Conservation (phyloP, 352 stramenopile genomes). For the Globisporangium cystogenes region DNA sequence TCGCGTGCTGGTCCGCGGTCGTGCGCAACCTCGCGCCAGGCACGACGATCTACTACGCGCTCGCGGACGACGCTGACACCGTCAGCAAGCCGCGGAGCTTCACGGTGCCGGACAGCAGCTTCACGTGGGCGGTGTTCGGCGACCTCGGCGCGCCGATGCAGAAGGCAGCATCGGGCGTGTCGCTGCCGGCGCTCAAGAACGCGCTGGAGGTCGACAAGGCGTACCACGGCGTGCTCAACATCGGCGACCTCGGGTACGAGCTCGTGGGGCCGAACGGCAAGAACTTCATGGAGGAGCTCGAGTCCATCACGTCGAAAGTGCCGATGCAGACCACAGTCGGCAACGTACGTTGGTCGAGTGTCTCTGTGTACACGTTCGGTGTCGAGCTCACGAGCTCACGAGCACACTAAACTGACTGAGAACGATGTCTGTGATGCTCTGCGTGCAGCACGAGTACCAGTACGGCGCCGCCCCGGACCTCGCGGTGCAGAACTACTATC, state of each 20-base stretch:
- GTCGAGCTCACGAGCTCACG: background rate
- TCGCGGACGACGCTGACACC: conserved; percentile 19
- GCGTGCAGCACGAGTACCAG: conserved; percentile 59
- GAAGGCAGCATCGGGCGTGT: conserved; percentile 46
- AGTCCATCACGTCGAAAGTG: conserved; percentile 46
- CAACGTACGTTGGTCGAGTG: conserved; percentile 35
- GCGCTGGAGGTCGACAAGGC: conserved; percentile 23
- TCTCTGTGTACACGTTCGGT: background rate
- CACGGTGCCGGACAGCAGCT: conserved; percentile 27
- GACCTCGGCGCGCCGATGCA: conserved; percentile 56
- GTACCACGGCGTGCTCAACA: conserved; percentile 63
- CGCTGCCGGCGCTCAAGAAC: conserved; percentile 56
- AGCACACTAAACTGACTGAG: conserved; percentile 1
- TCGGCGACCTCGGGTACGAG: conserved; percentile 72
- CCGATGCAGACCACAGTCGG: conserved; percentile 73
- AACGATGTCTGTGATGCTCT: conserved; percentile 3
- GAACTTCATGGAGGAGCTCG: conserved; percentile 71
- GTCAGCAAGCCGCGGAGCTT: conserved; percentile 27
- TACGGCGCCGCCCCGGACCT: conserved; percentile 43
- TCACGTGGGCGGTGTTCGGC: conserved; percentile 77
- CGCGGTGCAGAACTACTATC: conserved; percentile 69
- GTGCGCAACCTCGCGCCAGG: conserved; percentile 38
- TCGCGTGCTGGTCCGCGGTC: conserved; percentile 57
- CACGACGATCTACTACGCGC: conserved; percentile 50
- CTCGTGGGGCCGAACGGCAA: conserved; percentile 49